These are phyloP conservation scores for Fusarium sp. DNA, from an alignment of 2,329 filamentous ascomycete species.

Conservation along the genomic window DNA sequence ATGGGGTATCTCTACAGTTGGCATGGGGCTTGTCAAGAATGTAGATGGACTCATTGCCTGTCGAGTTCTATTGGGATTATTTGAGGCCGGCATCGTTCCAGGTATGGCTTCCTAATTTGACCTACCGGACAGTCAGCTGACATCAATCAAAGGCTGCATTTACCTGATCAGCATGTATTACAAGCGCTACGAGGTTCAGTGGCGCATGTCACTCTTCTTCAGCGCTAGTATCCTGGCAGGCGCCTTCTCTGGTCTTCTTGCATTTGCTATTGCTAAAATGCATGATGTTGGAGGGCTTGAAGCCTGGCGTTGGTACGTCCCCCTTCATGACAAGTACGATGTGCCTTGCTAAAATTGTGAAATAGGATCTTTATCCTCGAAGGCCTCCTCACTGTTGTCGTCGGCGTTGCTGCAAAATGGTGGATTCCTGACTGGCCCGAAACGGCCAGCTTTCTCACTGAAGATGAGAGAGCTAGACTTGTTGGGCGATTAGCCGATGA, in stretches of 20 bases:
- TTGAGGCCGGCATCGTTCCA: constrained; percentile 3
- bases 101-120: neutral
- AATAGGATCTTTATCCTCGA: constrained; percentile 73
- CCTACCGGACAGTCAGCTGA: neutral
- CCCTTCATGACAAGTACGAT: accelerated
- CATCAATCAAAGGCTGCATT: neutral
- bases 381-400: constrained; percentile 75
- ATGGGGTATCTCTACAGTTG: constrained; percentile 6
- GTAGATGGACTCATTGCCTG: neutral
- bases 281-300: constrained; percentile 7
- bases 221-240: neutral
- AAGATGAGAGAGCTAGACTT: constrained; percentile 77
- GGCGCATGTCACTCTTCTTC: constrained; percentile 17
- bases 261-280: constrained; percentile 14
- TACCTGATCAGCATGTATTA: constrained; percentile 25
- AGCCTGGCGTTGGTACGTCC: constrained; percentile 10
- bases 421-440: constrained; percentile 85
- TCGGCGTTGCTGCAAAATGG: constrained; percentile 76
- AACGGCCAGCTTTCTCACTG: constrained; percentile 78
- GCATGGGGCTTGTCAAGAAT: neutral
- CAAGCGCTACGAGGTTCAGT: constrained; percentile 12
- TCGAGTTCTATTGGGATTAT: neutral
- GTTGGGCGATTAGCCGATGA: constrained; percentile 68
- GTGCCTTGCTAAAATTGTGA: accelerated
- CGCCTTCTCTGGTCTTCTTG: constrained; percentile 4